Evolutionary conservation across 1,139 yeast genomes (phyloP), one percentile per base, ranked within the genome.

Genomic region (Yamadazyma songkhlaensis): DNA sequence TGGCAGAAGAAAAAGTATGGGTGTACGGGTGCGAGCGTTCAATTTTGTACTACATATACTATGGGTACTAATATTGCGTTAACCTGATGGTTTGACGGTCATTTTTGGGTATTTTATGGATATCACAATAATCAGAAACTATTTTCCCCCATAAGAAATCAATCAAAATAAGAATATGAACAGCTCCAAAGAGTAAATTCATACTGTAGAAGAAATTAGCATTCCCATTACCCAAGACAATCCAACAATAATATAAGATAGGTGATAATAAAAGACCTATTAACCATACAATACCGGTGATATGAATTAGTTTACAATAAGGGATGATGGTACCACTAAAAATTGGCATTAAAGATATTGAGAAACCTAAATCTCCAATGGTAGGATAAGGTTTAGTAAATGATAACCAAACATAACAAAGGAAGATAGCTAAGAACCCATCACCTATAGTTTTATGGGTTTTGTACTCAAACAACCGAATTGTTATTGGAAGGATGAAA

Each of bases 201-300:
- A 92, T 85, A 37, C 97, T 96, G 65, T 90, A 92, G 66, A 89
- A 92, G 67, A 92, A 92, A 62, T 92, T 92, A 44, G 97, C 83
- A 63, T 92, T 92, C 20, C 97, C 99, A 23, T 94, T 88, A 10
- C 97, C 97, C 43, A 88, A 72, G 38, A 84, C 86, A 48, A 92
- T 87, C 99, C 99, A 92, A 46, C 94, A 75, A 57, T 88, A 89
- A 65, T 89, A 89, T 58, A 92, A 92, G 9, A 89, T 82, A 0
- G 97, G 97, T 2, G 95, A 81, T 35, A 92, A 70, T 2, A 69
- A 49, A 39, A 68, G 53, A 28, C 64, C 52, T 13, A 67, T 60
- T 21, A 67, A 46, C 26, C 68, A 49, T 3, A 83, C 59, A 25
- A 76, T 53, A 0, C 66, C 67, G 3, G 57, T 64, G 51, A 60